Evolutionary conservation across 805 yeast species (phyloP), one percentile per base, ranked within the genome.

Genomic region (Barnettozyma siamensis): DNA sequence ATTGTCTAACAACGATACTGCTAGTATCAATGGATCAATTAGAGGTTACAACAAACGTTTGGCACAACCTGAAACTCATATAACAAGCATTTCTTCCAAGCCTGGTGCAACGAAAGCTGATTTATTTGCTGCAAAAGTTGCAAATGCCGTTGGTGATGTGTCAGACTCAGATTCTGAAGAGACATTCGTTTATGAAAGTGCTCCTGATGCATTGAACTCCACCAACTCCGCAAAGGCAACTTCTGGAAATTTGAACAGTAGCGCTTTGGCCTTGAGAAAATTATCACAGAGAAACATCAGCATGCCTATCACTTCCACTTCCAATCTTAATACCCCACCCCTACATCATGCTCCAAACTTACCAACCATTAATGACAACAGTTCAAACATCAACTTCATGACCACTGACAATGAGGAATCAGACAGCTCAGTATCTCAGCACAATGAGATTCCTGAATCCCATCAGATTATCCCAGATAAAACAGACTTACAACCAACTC

Each of bases 111-210:
- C 95, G 7, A 75, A 88, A 55, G 93, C 96, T 0, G 98, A 89
- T 56, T 78, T 88, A 45, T 93, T 93, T 62, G 98, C 97, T 9
- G 97, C 98, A 0, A 85, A 83, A 52, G 70, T 93, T 46, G 98
- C 96, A 8, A 82, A 88, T 42, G 98, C 98, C 1, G 94, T 91
- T 4, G 95, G 84, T 48, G 96, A 88, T 52, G 89, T 78, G 33
- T 87, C 84, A 46, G 78, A 84, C 31, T 81, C 89, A 27, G 97
- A 89, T 59, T 79, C 88, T 20, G 96, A 89, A 51, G 99, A 93
- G 60, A 88, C 95, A 2, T 91, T 93, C 70, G 96, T 91, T n/a
- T 91, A 91, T 60, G 97, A 89, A 54, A 56, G 59, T 41, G 57
- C 58, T 0, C 58, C 58, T 11, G 58, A 55, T 47, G 55, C 50